Conservation (phyloP, 1,139 yeast genomes). For the Saccharomyces hybrid region DNA sequence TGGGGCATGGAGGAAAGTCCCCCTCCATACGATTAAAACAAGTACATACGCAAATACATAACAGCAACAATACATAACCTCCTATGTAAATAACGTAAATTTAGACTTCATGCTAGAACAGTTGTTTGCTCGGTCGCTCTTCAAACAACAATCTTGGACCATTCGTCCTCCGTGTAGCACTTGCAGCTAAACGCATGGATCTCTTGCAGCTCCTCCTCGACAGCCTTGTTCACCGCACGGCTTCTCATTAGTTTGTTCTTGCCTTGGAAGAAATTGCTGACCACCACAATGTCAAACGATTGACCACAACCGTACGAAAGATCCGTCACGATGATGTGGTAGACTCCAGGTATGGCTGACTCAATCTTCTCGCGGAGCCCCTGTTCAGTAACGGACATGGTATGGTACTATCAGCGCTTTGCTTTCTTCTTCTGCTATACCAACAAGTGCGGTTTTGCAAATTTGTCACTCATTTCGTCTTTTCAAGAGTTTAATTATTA, state of each 20-base stretch:
- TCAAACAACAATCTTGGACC: slow-evolving; percentile 38
- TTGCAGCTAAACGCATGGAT: slow-evolving; percentile 96
- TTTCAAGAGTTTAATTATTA: neutral
- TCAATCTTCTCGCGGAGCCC: slow-evolving; percentile 21
- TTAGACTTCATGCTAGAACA: slow-evolving; percentile 5
- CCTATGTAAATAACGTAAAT: neutral
- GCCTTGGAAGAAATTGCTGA: slow-evolving; percentile 66
- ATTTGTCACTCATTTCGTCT: neutral
- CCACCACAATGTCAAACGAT: slow-evolving; percentile 79
- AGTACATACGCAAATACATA: neutral
- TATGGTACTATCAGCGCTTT: neutral
- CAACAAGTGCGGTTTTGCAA: neutral
- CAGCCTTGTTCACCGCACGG: slow-evolving; percentile 68
- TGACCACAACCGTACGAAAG: slow-evolving; percentile 80
- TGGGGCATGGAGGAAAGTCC: slow-evolving; percentile 11
- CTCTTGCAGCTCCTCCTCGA: slow-evolving; percentile 71
- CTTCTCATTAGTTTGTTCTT: slow-evolving; percentile 83
- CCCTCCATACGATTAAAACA: slow-evolving; percentile 2
- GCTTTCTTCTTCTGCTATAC: neutral
- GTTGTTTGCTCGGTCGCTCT: neutral
- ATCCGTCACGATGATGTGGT: slow-evolving; percentile 31
- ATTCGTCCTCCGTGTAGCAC: slow-evolving; percentile 66
- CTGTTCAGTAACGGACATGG: slow-evolving; percentile 15
- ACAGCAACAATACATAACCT: neutral
- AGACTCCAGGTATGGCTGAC: slow-evolving; percentile 22